Conservation (phyloP, 768 basidiomycete genomes). For the Cubamyces lactineus region DNA sequence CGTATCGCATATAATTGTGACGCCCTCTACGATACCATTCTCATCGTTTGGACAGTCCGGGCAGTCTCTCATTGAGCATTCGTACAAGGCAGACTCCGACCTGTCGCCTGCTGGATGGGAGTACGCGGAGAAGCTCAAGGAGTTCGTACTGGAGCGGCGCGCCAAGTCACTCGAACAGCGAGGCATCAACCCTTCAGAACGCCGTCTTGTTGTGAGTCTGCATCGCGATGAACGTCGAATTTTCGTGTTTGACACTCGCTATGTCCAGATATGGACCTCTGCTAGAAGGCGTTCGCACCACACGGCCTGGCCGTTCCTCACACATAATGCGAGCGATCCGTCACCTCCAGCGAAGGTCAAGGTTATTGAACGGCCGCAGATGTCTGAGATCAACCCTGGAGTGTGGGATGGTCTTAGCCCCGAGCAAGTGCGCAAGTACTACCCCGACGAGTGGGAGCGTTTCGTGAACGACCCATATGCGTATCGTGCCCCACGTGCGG, state of each 20-base stretch:
- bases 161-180: constrained; percentile 75
- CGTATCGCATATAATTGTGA: constrained; percentile 11
- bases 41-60: constrained; percentile 67
- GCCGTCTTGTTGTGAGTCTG: constrained; percentile 64
- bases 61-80: constrained; percentile 98
- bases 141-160: constrained; percentile 86
- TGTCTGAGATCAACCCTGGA: constrained; percentile 97
- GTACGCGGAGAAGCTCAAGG: constrained; percentile 86
- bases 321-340: constrained; percentile 28
- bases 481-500: constrained; percentile 89
- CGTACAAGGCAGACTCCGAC: constrained; percentile 98
- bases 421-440: constrained; percentile 85
- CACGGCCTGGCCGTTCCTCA: constrained; percentile 93
- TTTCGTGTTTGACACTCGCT: neutral
- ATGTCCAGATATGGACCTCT: constrained; percentile 90
- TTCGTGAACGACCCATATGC: constrained; percentile 93
- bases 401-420: constrained; percentile 96
- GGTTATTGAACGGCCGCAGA: constrained; percentile 93
- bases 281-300: constrained; percentile 91
- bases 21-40: neutral
- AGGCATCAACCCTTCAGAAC: constrained; percentile 61
- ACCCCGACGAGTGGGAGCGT: constrained; percentile 92
- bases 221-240: neutral
- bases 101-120: constrained; percentile 95
- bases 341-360: constrained; percentile 56